Evolutionary conservation across 1,139 yeast species (phyloP).

Genomic region (Yamadazyma kanchanaburiensis): DNA sequence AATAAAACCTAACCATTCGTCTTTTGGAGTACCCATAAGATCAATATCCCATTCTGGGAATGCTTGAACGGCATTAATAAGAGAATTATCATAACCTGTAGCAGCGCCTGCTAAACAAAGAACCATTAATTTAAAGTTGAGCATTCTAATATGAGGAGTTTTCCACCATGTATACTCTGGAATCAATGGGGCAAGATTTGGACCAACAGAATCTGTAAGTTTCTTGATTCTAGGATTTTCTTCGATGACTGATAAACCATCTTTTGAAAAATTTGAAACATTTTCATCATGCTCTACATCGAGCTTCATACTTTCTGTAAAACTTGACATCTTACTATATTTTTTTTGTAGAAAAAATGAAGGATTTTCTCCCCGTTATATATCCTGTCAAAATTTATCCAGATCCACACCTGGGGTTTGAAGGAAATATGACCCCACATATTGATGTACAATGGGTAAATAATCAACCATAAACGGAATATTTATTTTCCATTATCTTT

Average conservation of each 20-base stretch:
- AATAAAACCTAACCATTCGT: constrained; percentile 19
- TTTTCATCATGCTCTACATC: constrained; percentile 1
- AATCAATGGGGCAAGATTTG: constrained; percentile 13
- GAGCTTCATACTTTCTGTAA: background rate
- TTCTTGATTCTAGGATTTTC: background rate
- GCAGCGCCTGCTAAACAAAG: constrained; percentile 15
- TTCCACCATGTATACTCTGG: constrained; percentile 13
- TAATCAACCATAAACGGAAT: too few relatives aligned
- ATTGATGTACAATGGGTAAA: too few relatives aligned
- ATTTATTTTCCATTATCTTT: too few relatives aligned
- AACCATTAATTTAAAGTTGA: constrained; percentile 10
- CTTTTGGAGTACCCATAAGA: constrained; percentile 12
- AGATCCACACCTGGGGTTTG: too few relatives aligned
- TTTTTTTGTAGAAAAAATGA: too few relatives aligned
- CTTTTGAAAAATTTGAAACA: background rate
- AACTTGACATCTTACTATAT: too few relatives aligned
- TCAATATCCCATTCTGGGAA: constrained; percentile 13
- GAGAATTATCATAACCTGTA: constrained; percentile 18
- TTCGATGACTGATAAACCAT: background rate
- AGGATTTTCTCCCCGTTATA: too few relatives aligned
- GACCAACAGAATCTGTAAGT: constrained; percentile 11
- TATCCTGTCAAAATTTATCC: too few relatives aligned
- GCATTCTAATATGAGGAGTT: constrained; percentile 9
- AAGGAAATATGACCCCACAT: too few relatives aligned
- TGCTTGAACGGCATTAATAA: constrained; percentile 17